phyloP scores from a whole-genome alignment of 2,329 filamentous ascomycete species.

The Thelonectria rubi region DNA sequence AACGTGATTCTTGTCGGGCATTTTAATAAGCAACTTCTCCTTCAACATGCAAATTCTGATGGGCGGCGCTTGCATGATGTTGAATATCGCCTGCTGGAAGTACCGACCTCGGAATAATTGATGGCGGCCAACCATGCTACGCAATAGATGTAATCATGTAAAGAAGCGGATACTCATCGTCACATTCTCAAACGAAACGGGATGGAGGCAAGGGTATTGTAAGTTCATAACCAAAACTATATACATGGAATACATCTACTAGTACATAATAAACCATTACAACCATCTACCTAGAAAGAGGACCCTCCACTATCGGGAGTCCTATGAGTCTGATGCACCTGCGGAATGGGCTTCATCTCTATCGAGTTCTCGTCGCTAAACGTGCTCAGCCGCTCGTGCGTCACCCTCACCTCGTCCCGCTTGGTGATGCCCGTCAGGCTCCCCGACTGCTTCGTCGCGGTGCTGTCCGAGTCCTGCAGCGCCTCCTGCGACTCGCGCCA shows the following conservation, averaged over 20 bases:
- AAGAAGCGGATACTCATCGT: too few species aligned
- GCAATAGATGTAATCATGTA: too few species aligned
- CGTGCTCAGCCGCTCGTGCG: slow-evolving; percentile 36
- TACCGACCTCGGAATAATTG: too few species aligned
- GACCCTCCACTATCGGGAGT: not conserved
- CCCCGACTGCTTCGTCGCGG: slow-evolving; percentile 18
- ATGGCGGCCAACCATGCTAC: too few species aligned
- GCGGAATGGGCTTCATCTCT: slow-evolving; percentile 30
- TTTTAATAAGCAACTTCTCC: too few species aligned
- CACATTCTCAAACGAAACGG: too few species aligned
- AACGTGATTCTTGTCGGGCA: too few species aligned
- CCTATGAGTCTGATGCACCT: not conserved
- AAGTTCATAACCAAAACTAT: not conserved
- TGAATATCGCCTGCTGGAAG: too few species aligned
- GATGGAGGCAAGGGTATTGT: not conserved
- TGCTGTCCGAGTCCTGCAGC: slow-evolving; percentile 36
- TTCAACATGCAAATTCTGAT: too few species aligned
- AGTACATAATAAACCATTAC: not conserved
- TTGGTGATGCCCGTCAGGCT: slow-evolving; percentile 41
- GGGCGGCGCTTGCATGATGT: too few species aligned
- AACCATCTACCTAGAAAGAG: not conserved
- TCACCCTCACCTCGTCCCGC: slow-evolving; percentile 44
- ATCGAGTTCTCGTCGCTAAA: slow-evolving; percentile 35
- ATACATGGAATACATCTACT: not conserved
- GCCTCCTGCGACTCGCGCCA: slow-evolving; percentile 48